A percentile compares a stretch with the other conserved stretches of the same genome.
Conservation (phyloP, 2,329 filamentous ascomycete species). For the Colletotrichum godetiae region DNA sequence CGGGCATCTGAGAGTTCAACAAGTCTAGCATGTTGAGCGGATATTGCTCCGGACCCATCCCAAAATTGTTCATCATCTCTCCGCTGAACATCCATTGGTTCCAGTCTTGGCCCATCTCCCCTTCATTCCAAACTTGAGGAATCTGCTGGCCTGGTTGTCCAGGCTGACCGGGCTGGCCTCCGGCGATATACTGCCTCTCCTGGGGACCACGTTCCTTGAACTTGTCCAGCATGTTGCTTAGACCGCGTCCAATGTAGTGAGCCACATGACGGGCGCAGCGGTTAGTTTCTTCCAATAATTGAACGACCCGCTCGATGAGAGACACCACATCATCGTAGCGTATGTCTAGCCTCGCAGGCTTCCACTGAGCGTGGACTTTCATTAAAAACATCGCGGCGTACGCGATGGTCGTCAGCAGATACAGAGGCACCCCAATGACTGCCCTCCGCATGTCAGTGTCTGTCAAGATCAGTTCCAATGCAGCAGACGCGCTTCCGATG, state of each 20-base stretch:
- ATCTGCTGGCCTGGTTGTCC: constrained; percentile 8
- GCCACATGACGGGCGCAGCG: constrained; percentile 44
- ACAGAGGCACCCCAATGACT: constrained; percentile 46
- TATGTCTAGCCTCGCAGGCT: constrained; percentile 40
- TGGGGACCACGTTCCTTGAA: constrained; percentile 40
- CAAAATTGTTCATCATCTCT: constrained; percentile 36
- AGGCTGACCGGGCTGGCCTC: background rate
- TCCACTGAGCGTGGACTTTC: constrained; percentile 46
- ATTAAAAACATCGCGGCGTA: constrained; percentile 47
- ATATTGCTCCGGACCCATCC: constrained; percentile 36
- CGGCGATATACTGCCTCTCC: constrained; percentile 2
- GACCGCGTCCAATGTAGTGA: constrained; percentile 43
- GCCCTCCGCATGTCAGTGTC: constrained; percentile 45
- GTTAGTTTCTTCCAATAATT: constrained; percentile 40
- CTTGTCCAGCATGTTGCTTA: constrained; percentile 44
- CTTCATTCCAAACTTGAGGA: constrained; percentile 19
- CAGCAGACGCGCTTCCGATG: constrained; percentile 48
- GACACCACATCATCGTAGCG: constrained; percentile 45
- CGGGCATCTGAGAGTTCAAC: constrained; percentile 43
- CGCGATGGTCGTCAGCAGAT: constrained; percentile 46
- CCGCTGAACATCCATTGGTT: constrained; percentile 43
- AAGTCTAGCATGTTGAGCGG: constrained; percentile 41
- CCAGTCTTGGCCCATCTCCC: constrained; percentile 37
- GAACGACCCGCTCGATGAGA: constrained; percentile 41
- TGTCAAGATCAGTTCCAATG: constrained; percentile 43